Evolutionary conservation across 176 grass and related monocot species (phyloP).

Genomic region (bread wheat (Triticum aestivum)): IWGSC_CS_RefSeq_v2.1 NC_057814.1:186389477-186389976

Average conservation of each 20-base stretch:
- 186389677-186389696: not conserved
- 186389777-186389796: not conserved
- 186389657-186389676: not conserved
- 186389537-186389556: too few relatives aligned
- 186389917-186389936: not conserved
- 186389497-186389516: too few relatives aligned
- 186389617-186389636: not conserved
- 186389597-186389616: not conserved
- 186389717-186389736: not conserved
- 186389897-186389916: not conserved
- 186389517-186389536: not conserved
- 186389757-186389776: too few relatives aligned
- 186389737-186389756: too few relatives aligned
- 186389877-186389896: not conserved
- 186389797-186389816: not conserved
- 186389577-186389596: too few relatives aligned
- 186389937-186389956: not conserved
- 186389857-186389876: not conserved
- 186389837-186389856: too few relatives aligned
- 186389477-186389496: too few relatives aligned
- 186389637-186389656: not conserved
- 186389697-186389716: not conserved
- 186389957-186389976: not conserved
- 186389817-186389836: not conserved
- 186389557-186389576: too few relatives aligned